Conservation (phyloP, 345 rosid genomes). For the Populus tremula region DNA sequence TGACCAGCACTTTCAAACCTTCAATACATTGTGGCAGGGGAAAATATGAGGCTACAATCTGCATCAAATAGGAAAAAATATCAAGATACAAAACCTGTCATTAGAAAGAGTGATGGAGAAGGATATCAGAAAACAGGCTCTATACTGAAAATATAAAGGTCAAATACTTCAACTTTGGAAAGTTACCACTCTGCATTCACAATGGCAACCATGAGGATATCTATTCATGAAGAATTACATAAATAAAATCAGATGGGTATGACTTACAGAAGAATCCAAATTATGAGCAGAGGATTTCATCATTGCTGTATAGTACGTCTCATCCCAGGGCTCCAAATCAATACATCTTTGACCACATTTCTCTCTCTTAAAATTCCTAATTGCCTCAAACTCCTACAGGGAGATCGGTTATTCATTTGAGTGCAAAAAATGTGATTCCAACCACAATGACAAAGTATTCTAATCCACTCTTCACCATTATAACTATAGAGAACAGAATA, state of each 20-base stretch:
- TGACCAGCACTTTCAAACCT: conserved; percentile 74
- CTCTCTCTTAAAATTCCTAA: conserved; percentile 62
- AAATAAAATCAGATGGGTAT: conserved; percentile 15
- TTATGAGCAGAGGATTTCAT: conserved; percentile 76
- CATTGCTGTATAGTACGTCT: conserved; percentile 70
- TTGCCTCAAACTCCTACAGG: conserved; percentile 61
- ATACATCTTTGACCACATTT: conserved; percentile 43
- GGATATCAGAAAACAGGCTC: background rate
- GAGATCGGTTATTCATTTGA: conserved; percentile 20
- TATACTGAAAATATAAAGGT: background rate
- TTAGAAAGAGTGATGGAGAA: background rate
- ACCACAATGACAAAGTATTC: conserved; percentile 4
- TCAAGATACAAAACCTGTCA: background rate
- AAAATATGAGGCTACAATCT: conserved; percentile 90
- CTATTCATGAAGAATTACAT: background rate
- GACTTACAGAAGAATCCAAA: conserved; percentile 72
- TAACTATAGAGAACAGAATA: conserved; percentile 22
- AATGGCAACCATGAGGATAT: background rate
- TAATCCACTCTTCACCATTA: conserved; percentile 3
- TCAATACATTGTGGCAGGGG: conserved; percentile 77
- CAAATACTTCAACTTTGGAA: conserved; percentile 9
- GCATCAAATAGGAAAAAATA: conserved; percentile 17
- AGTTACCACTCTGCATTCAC: background rate
- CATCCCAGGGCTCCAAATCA: conserved; percentile 96
- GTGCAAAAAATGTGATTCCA: conserved; percentile 6